A percentile compares a stretch with the other conserved stretches of the same genome.
These are phyloP conservation scores for Bathelium albidoporum DNA, from an alignment of 495 filamentous ascomycete species.

Conservation along the genomic window DNA sequence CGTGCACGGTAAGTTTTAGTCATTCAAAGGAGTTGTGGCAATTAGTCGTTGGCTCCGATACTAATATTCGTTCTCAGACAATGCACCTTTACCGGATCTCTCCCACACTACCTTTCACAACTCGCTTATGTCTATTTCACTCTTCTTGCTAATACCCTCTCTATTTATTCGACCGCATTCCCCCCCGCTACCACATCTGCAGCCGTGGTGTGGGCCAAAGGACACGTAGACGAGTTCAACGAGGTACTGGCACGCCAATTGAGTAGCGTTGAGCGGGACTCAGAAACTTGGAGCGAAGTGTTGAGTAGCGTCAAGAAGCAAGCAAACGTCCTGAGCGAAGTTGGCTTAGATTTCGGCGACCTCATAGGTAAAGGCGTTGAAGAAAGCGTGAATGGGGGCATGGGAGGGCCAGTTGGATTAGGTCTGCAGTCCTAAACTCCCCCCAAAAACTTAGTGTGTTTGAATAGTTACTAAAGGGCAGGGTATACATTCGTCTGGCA, in stretches of 20 bases:
- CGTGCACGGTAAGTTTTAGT: conserved; percentile 57
- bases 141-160: conserved; percentile 17
- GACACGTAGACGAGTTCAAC: conserved; percentile 85
- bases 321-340: conserved; percentile 67
- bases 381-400: conserved; percentile 4
- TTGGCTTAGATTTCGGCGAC: conserved; percentile 82
- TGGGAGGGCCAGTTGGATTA: background rate
- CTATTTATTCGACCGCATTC: conserved; percentile 45
- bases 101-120: conserved; percentile 86
- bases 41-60: background rate
- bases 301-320: conserved; percentile 72
- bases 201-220: conserved; percentile 92
- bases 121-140: conserved; percentile 96
- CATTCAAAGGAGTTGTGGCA: background rate
- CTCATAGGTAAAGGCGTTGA: conserved; percentile 40
- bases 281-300: conserved; percentile 67
- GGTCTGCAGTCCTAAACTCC: background rate
- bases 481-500: no score
- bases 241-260: conserved; percentile 69
- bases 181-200: conserved; percentile 50
- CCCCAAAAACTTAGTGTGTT: background rate
- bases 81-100: conserved; percentile 87
- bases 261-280: conserved; percentile 61
- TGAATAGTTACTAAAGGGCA: background rate
- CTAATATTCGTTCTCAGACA: conserved; percentile 45